These are phyloP conservation scores for Halophytophthora polymorphica DNA, from an alignment of 352 stramenopile species.

Conservation along the genomic window DNA sequence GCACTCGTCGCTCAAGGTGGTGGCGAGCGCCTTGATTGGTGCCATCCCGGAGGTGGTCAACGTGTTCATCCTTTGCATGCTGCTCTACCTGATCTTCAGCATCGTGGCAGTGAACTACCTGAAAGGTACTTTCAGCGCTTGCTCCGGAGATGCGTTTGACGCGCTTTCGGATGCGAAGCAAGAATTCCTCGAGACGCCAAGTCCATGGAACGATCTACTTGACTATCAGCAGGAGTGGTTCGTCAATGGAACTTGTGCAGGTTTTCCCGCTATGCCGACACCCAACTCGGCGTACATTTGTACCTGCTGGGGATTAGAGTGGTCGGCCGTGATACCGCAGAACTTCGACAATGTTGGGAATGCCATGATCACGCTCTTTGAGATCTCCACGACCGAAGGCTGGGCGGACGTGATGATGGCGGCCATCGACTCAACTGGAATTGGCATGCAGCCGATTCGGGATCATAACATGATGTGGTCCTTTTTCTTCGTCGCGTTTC, in stretches of 20 bases:
- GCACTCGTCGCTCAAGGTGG: conserved; percentile 81
- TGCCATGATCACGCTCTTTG: conserved; percentile 88
- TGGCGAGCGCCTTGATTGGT: conserved; percentile 89
- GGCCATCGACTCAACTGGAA: conserved; percentile 80
- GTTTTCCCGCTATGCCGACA: conserved; percentile 20
- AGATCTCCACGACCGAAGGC: conserved; percentile 92
- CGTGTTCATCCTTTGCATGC: conserved; percentile 86
- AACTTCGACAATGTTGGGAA: conserved; percentile 86
- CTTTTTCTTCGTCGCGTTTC: conserved; percentile 89
- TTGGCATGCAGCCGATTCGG: conserved; percentile 90
- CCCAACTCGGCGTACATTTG: conserved; percentile 77
- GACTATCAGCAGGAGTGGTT: conserved; percentile 50
- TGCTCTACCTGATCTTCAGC: conserved; percentile 96
- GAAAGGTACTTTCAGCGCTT: conserved; percentile 88
- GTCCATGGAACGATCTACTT: conserved; percentile 31
- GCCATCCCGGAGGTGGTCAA: conserved; percentile 90
- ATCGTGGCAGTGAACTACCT: conserved; percentile 94
- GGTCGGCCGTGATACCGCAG: conserved; percentile 43
- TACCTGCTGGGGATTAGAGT: conserved; percentile 52
- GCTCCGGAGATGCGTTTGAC: conserved; percentile 60
- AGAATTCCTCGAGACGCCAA: conserved; percentile 43
- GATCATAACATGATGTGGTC: conserved; percentile 80
- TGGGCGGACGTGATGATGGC: conserved; percentile 92
- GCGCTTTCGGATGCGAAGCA: conserved; percentile 33
- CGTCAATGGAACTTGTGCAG: conserved; percentile 37